These are phyloP conservation scores for Pezicula radicicola DNA, from an alignment of 2,329 filamentous ascomycete species.

Conservation along the genomic window DNA sequence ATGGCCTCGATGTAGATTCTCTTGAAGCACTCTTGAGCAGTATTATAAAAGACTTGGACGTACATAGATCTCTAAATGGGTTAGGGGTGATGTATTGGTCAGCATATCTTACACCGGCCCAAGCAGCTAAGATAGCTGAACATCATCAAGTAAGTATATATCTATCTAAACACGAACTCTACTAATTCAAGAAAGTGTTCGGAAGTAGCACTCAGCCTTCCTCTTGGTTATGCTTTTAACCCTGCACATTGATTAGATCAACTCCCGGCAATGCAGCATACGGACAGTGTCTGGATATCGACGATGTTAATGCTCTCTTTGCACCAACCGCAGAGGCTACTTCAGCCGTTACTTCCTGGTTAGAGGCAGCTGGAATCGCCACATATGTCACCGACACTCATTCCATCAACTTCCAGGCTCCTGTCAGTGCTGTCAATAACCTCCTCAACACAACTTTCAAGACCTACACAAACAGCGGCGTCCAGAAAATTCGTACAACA, in stretches of 20 bases:
- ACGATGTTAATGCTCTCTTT: constrained; percentile 51
- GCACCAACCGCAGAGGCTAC: constrained; percentile 46
- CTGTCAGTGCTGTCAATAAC: constrained; percentile 45
- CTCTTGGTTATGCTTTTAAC: too few species aligned
- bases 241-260: constrained; percentile 40
- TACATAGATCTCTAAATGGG: too few species aligned
- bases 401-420: constrained; percentile 49
- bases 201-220: too few species aligned
- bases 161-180: too few species aligned
- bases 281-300: constrained; percentile 47
- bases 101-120: too few species aligned
- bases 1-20: too few species aligned
- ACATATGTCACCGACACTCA: constrained; percentile 45
- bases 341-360: constrained; percentile 51
- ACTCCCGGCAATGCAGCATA: constrained; percentile 50
- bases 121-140: too few species aligned
- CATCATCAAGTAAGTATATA: too few species aligned
- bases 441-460: constrained; percentile 49
- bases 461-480: constrained; percentile 47
- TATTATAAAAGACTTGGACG: too few species aligned
- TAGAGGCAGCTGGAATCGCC: constrained; percentile 46
- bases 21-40: too few species aligned
- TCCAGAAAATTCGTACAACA: constrained; percentile 26
- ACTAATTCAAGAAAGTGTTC: too few species aligned
- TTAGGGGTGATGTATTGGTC: too few species aligned